Base-by-base conservation (phyloP, 164 flowering plant genomes). In the Berberis thunbergii region DNA sequence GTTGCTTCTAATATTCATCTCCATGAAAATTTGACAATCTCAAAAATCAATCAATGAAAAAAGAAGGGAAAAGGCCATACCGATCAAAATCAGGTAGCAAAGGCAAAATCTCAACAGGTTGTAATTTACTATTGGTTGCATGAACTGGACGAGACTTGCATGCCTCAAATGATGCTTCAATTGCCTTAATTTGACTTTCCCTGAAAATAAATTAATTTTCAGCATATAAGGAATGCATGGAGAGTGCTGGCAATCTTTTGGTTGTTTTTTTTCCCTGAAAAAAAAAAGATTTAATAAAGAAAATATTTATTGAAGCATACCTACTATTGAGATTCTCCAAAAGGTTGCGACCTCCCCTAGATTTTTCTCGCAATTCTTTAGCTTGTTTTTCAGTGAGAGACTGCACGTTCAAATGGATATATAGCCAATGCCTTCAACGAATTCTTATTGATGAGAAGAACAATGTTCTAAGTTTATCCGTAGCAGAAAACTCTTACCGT, bases 321-420 rank as follows among this genome's bases (percentile, higher is more conserved):
- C 96, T 85, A 54, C 72, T 70, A 59, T 84, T 86, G 13, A 83
- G 79, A 68, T 78, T 80, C 54, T 83, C 96, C 85, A 94, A 80
- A 62, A 87, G 68, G 69, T 77, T 77, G 43, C 73, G 80, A 43
- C 89, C 89, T 69, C 82, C 96, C 66, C 77, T 85, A 64, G 80
- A 26, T 26, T 26, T 69, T 71, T 94, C 96, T 56, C 91, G 78
- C 72, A 91, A 61, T 74, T 94, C 98, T 72, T 88, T 94, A 41
- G 96, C 97, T 83, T 87, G 99, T 62, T 91, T 94, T 70, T 94
- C 97, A 74, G 96, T 84, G 52, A 91, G 72, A 73, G 99, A 86
- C 99, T 94, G 83, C 71, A 78, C 39, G 64, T 54, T 11, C 41
- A 8, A 41, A 63, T 68, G 7, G 12, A 5, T 48, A 8, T 8